Evolutionary conservation across 805 yeast genomes (phyloP), one percentile per base, ranked within the genome.

Genomic region (Tetrapisispora arboricola): DNA sequence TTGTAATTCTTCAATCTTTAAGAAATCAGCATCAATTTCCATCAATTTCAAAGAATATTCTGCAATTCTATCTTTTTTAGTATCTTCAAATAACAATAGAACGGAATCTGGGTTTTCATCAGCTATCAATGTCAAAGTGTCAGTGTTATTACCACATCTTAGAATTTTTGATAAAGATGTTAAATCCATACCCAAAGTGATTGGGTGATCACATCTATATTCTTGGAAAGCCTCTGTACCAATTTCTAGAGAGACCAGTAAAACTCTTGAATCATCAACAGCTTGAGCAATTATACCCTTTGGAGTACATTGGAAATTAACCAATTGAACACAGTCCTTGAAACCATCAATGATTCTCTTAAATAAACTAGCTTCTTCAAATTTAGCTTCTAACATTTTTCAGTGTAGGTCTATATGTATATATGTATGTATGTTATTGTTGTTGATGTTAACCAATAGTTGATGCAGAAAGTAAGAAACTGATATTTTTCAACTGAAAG

Each of bases 261-360:
- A 75, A 44, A 92, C 96, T 72, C 96, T 85, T 21, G 98, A 87
- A 61, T 87, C 94, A 66, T 92, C 98, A 51, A 92, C 92, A 21
- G 98, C 97, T 70, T 92, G 97, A 18, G 94, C 90, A 10, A 94
- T 82, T 56, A 92, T 81, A 51, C 98, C 98, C 47, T 78, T 75
- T 63, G 84, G 92, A n/a, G 94, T 78, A 69, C 96, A 92, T 70
- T 87, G 92, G 72, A 92, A 85, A 73, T 92, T 92, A 70, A 96
- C 92, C 54, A 88, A 74, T 56, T 84, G 85, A 47, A 92, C 96
- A 58, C 94, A 81, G 60, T 92, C 98, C 61, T 86, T 84, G 62
- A 90, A 83, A 44, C 97, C 80, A 53, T 92, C 98, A 55, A 88
- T 82, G 58, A 88, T 81, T 65, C 84, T 87, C 67, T 92, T 92